Evolutionary conservation across 495 filamentous ascomycete genomes (phyloP), one percentile per base, ranked within the genome.

Genomic region (Aspergillus wentii): DNA sequence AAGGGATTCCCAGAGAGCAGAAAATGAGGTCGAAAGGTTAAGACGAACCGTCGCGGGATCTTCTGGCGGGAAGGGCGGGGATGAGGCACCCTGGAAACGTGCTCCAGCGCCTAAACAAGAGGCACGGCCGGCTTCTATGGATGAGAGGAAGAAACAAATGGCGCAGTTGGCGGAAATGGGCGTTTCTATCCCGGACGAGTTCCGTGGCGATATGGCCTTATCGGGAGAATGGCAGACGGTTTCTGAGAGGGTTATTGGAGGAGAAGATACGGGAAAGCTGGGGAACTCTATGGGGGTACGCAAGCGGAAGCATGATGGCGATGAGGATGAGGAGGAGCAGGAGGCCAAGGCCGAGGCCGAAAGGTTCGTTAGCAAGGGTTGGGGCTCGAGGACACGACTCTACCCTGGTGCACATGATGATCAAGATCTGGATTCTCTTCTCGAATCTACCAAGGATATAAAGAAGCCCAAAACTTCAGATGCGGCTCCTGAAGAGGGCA

Each of bases 181-280:
- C 0, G 78, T 99, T 29, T 76, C 76, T 13, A 77, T 97, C 22
- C 92, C 92, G 8, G 80, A 88, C 19, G 83, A 91, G 49, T 79
- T 80, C 46, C 69, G 88, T 35, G 61, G 69, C 5, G 83, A 88
- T 38, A 80, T 95, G 79, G 88, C 88, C 4, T 74, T 95, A 68
- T 81, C 81, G n/a, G 88, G 92, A 15, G 85, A 92, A 30, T 99
- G 92, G 92, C 74, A 85, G 51, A 83, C 82, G 5, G 75, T 85
- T 1, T 72, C 75, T 3, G 76, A 81, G 53, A 66, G 48, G 30
- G 51, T 72, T 15, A 56, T 81, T 18, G 43, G 49, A 25, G 40
- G 50, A 33, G 64, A 74, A 14, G 74, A 76, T 19, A 60, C 66
- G 5, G 61, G 49, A 4, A 50, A 66, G 9, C 48, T 51, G 16